phyloP scores from a whole-genome alignment of 768 basidiomycete genomes.

The Rubroboletus pulcherrimus region DNA sequence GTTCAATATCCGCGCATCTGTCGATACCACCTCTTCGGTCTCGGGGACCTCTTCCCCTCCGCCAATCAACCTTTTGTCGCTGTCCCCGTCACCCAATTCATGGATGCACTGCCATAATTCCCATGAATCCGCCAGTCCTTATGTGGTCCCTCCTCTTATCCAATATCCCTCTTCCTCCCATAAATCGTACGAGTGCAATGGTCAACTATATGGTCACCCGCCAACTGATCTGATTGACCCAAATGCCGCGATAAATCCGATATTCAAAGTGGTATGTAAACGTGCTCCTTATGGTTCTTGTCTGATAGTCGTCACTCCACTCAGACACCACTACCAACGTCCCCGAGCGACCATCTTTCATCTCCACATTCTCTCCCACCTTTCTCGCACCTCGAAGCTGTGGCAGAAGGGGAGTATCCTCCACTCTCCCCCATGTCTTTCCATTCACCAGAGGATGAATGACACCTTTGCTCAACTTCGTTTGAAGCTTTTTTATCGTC shows the following conservation, averaged over 20 bases:
- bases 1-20: conserved; percentile 66
- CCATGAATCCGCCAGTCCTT: conserved; percentile 38
- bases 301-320: conserved; percentile 7
- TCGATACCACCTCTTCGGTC: conserved; percentile 54
- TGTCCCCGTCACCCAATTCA: conserved; percentile 61
- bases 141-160: conserved; percentile 35
- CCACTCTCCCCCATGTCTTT: conserved; percentile 78
- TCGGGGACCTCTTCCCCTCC: conserved; percentile 71
- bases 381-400: conserved; percentile 78
- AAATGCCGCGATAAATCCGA: conserved; percentile 75
- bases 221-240: conserved; percentile 59
- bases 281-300: not conserved
- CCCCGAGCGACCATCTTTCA: conserved; percentile 36
- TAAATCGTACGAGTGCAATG: conserved; percentile 50
- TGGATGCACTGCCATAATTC: conserved; percentile 48
- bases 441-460: conserved; percentile 47
- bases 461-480: conserved; percentile 16
- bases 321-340: conserved; percentile 53
- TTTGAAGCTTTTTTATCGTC: conserved; percentile 26
- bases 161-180: conserved; percentile 38
- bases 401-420: conserved; percentile 72
- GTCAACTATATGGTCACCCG: conserved; percentile 50
- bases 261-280: conserved; percentile 83
- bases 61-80: conserved; percentile 68
- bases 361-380: conserved; percentile 61